These are phyloP conservation scores for Chaetomium strumarium DNA, from an alignment of 2,329 filamentous ascomycete genomes.

Conservation along the genomic window DNA sequence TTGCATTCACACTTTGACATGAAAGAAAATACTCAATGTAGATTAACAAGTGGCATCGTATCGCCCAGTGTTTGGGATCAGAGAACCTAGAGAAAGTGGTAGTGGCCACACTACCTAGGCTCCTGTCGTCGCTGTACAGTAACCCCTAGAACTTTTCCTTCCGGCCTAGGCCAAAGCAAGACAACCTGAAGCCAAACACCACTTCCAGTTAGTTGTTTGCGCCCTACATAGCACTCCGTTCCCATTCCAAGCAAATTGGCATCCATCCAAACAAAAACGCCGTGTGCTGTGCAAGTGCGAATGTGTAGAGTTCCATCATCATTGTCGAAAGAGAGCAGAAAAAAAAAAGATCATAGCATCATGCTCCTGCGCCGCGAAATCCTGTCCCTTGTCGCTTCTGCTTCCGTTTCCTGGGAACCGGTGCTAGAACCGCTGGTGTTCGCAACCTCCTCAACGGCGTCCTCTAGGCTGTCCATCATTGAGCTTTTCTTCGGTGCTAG, in stretches of 20 bases:
- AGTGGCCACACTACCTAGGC: background rate
- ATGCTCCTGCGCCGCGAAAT: conserved; percentile 49
- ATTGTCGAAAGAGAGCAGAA: background rate
- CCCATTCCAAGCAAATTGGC: background rate
- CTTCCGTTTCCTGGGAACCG: conserved; percentile 15
- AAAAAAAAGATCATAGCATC: conserved; percentile 44
- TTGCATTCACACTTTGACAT: background rate
- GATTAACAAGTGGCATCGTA: conserved; percentile 12
- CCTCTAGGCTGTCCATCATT: conserved; percentile 19
- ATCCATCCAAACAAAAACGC: conserved; percentile 14
- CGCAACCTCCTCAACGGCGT: conserved; percentile 24
- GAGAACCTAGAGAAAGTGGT: background rate
- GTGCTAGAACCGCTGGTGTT: conserved; percentile 18
- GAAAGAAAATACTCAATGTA: background rate
- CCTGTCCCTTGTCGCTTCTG: conserved; percentile 27
- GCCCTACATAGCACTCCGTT: background rate
- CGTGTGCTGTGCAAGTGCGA: conserved; percentile 18
- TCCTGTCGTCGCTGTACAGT: background rate
- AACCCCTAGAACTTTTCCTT: background rate
- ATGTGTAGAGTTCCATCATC: background rate
- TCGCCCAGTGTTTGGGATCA: background rate
- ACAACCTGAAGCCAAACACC: background rate
- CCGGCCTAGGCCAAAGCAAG: background rate
- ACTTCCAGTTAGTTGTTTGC: background rate
- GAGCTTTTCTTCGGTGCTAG: conserved; percentile 31